Base-by-base conservation (phyloP, 2,329 filamentous ascomycete species). In the Fusarium poae region DNA sequence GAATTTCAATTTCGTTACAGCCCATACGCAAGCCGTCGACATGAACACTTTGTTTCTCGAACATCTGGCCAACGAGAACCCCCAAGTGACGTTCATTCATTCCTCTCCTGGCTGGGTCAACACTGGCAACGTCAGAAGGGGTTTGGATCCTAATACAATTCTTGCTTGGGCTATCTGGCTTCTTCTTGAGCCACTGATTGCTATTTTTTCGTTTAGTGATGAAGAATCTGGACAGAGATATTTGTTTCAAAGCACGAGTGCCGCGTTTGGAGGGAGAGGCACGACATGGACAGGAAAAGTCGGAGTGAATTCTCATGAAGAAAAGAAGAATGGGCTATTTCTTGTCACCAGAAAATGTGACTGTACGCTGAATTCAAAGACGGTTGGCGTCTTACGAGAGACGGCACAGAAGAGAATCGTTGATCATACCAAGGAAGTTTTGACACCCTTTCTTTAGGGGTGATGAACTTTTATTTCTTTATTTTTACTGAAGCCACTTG, bases 221-320 rank as follows among this genome's bases (percentile, higher is more conserved):
- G 74, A 80, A n/a, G 75, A 71, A 49, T 76, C 76, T 29, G 78
- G 57, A 4, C 77, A 80, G 58, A 74, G 77, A 20, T 54, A 80
- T 37, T 52, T 80, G 60, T 80, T 80, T 52, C 70, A 76, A 35
- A 65, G 76, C 46, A 80, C 79, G 3, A 80, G 76, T 52, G 76
- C 78, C 61, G 72, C 69, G 12, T 80, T 76, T 70, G 79, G 78
- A 5, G 79, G 78, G 10, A 72, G 67, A 13, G 78, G 79, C 1
- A 69, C 77, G 6, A 67, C 73, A 2, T 80, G 78, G 78, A 59
- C 57, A 6, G 77, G 76, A 4, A 72, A 74, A 37, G 46, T 64
- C 8, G 78, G 77, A 9, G 21, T 76, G 0, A 80, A 79, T 60
- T 68, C 77, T 34, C 32, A 59, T n/a, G 61, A 62, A 25, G 69